A percentile compares a stretch with the other conserved stretches of the same genome.
phyloP scores from a whole-genome alignment of 768 basidiomycete genomes.

The Mycena rosella region DNA sequence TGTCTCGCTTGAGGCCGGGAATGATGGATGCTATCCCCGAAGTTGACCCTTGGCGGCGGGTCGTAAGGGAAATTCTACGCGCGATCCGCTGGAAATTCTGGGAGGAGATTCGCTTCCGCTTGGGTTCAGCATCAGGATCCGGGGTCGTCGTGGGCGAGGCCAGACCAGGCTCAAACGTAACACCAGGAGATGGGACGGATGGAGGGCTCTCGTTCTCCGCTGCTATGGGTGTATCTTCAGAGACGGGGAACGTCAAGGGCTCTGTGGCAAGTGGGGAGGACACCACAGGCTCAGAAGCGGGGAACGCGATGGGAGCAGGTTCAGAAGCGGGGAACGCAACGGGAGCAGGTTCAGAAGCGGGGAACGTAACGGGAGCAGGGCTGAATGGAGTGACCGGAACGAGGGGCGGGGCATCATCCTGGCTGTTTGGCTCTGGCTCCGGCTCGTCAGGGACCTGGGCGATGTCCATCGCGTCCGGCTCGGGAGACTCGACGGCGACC shows the following conservation, averaged over 20 bases:
- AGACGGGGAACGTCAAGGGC: constrained; percentile 49
- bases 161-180: constrained; percentile 76
- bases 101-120: constrained; percentile 84
- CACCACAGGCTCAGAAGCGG: constrained; percentile 21
- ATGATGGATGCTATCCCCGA: constrained; percentile 62
- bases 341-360: constrained; percentile 4
- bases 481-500: constrained; percentile 2
- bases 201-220: constrained; percentile 45
- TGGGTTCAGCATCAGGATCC: constrained; percentile 79
- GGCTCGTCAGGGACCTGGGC: constrained; percentile 6
- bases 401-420: background rate
- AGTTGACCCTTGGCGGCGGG: constrained; percentile 67
- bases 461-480: background rate
- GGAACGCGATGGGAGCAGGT: constrained; percentile 2
- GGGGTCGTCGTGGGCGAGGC: constrained; percentile 78
- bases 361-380: constrained; percentile 37
- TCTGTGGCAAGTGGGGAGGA: constrained; percentile 37
- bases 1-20: constrained; percentile 67
- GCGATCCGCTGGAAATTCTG: constrained; percentile 90
- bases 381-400: background rate
- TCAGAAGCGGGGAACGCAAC: constrained; percentile 32
- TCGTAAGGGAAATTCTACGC: constrained; percentile 75
- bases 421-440: background rate
- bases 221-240: constrained; percentile 41
- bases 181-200: constrained; percentile 52